phyloP scores from a whole-genome alignment of 495 filamentous ascomycete species.

The Hypoxylon fragiforme region DNA sequence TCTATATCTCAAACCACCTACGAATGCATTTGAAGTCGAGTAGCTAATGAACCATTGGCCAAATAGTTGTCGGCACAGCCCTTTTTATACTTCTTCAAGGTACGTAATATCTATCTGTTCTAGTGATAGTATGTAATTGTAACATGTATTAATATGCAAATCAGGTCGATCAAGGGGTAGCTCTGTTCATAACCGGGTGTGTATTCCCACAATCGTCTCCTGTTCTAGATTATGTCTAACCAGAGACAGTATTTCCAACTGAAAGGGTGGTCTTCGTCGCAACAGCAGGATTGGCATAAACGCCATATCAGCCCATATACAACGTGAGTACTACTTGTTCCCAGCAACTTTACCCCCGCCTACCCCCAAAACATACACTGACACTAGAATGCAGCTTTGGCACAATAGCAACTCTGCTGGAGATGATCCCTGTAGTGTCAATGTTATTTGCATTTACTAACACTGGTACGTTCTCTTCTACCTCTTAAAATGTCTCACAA shows the following conservation, averaged over 20 bases:
- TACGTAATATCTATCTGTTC: constrained; percentile 27
- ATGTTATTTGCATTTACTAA: constrained; percentile 91
- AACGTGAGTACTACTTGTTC: constrained; percentile 59
- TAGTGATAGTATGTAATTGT: background rate
- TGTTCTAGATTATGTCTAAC: constrained; percentile 18
- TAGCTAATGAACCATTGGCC: background rate
- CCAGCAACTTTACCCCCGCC: no score
- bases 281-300: constrained; percentile 66
- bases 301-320: constrained; percentile 69
- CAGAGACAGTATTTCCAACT: constrained; percentile 76
- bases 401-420: constrained; percentile 71
- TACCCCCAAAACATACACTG: constrained; percentile 13
- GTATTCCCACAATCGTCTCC: constrained; percentile 3
- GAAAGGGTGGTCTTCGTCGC: constrained; percentile 69
- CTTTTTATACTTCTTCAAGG: constrained; percentile 80
- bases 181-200: constrained; percentile 41
- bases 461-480: constrained; percentile 54
- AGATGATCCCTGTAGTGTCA: constrained; percentile 81
- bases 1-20: no score
- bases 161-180: constrained; percentile 46
- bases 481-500: background rate
- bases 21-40: background rate
- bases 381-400: constrained; percentile 65
- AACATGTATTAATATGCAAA: constrained; percentile 16
- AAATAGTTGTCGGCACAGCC: constrained; percentile 72